Percentiles rank a stretch among this genome's conserved stretches.
Conservation (phyloP, 257 asterid genomes). For the Vinca minor region DNA sequence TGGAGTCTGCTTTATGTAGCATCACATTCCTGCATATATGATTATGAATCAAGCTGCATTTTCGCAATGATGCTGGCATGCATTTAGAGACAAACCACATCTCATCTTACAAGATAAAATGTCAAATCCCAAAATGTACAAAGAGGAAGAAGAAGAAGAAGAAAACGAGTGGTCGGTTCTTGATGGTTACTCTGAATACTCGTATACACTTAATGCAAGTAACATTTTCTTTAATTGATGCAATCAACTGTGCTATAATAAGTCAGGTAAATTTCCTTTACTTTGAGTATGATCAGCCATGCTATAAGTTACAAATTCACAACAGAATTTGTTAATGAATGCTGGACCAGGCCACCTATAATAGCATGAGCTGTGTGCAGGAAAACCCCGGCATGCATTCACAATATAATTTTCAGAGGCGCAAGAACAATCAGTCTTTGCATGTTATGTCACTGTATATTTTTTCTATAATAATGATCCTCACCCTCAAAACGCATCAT, state of each 20-base stretch:
- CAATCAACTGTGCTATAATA: too few species aligned
- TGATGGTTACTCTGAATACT: not conserved
- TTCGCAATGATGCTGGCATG: not conserved
- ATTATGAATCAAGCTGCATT: not conserved
- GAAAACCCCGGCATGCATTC: not conserved
- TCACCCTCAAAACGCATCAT: not conserved
- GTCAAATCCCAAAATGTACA: not conserved
- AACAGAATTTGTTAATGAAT: not conserved
- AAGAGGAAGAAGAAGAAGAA: not conserved
- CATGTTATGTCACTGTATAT: not conserved
- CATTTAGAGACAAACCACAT: not conserved
- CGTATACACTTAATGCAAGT: not conserved
- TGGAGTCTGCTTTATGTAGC: not conserved
- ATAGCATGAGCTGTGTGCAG: not conserved
- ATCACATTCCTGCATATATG: not conserved
- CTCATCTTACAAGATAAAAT: not conserved
- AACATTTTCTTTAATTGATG: not conserved
- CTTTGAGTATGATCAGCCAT: not conserved
- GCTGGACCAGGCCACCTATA: constrained; percentile 2
- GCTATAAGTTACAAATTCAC: not conserved
- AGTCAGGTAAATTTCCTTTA: not conserved
- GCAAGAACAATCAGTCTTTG: not conserved
- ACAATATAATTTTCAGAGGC: not conserved
- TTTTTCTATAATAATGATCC: not conserved
- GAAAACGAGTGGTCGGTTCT: not conserved